Conservation (phyloP, 306 rosid species). For the Inga laurina region DNA sequence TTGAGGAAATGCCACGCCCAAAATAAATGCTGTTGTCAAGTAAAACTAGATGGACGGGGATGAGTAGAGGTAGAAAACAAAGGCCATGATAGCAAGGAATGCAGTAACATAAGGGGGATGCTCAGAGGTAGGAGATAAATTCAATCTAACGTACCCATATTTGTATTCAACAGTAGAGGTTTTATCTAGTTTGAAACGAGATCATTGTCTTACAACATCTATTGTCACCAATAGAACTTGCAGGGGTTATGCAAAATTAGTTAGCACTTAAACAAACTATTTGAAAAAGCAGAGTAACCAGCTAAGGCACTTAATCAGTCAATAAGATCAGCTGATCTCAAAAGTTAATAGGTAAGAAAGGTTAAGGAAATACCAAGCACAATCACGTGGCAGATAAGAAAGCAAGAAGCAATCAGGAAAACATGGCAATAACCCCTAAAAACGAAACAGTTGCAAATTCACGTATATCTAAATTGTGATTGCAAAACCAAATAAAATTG, state of each 20-base stretch:
- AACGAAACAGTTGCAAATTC: not conserved
- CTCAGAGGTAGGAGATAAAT: not conserved
- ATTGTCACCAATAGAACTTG: slow-evolving; percentile 1
- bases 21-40: slow-evolving; percentile 20
- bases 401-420: not conserved
- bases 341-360: slow-evolving; percentile 24
- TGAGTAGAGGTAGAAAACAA: not conserved
- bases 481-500: not conserved
- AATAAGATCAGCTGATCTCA: slow-evolving; percentile 12
- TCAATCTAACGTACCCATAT: slow-evolving; percentile 9
- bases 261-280: not conserved
- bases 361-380: not conserved
- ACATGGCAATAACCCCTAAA: not conserved
- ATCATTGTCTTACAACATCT: not conserved
- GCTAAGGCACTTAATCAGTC: slow-evolving; percentile 5
- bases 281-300: slow-evolving; percentile 24
- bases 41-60: slow-evolving; percentile 17
- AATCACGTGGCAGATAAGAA: not conserved
- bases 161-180: slow-evolving; percentile 18
- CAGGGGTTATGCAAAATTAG: slow-evolving; percentile 9
- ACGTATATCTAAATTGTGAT: not conserved
- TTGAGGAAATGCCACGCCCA: slow-evolving; percentile 15
- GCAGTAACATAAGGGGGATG: not conserved
- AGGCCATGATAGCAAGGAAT: slow-evolving; percentile 16
- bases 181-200: slow-evolving; percentile 7